phyloP scores from a whole-genome alignment of 306 rosid species.

The Vigna hirtella region DNA sequence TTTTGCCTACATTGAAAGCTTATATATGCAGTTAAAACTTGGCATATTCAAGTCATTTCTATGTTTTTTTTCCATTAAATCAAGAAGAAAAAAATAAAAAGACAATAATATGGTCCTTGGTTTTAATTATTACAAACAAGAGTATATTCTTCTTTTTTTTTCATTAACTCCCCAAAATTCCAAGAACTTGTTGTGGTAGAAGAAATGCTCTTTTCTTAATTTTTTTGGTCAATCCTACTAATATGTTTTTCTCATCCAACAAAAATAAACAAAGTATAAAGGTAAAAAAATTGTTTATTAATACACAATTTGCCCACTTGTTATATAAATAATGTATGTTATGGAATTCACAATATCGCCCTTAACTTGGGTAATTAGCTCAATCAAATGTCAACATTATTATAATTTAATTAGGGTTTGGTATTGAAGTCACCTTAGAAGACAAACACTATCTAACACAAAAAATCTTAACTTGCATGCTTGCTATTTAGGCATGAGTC shows the following conservation, averaged over 20 bases:
- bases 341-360: constrained; percentile 1
- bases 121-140: background rate
- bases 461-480: constrained; percentile 25
- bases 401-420: constrained; percentile 1
- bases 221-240: background rate
- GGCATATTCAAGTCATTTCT: background rate
- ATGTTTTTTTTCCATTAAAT: background rate
- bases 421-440: background rate
- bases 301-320: constrained; percentile 23
- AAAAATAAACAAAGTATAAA: background rate
- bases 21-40: background rate
- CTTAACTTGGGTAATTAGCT: constrained; percentile 21
- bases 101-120: background rate
- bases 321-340: constrained; percentile 32
- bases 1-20: background rate
- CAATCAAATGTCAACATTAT: background rate
- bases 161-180: background rate
- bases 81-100: background rate
- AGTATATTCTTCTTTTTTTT: background rate
- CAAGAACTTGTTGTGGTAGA: background rate
- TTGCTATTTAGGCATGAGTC: background rate
- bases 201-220: background rate
- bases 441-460: background rate
- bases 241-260: constrained; percentile 27
- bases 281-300: background rate